phyloP scores from a whole-genome alignment of 2,329 filamentous ascomycete species.

The Aspergillus carbonarius region DNA sequence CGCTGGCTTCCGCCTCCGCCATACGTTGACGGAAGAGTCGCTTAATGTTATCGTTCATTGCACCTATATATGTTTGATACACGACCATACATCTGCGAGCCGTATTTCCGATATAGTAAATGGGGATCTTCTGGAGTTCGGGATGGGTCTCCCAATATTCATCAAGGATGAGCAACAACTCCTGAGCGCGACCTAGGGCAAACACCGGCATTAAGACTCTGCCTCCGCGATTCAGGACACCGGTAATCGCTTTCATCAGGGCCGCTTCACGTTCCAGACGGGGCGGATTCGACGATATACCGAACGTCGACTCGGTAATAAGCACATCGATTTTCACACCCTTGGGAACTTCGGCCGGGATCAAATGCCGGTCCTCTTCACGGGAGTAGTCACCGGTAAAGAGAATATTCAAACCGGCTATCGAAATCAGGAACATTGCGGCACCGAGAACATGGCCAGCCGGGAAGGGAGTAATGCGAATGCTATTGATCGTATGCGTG shows the following conservation, averaged over 20 bases:
- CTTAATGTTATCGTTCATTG: conserved; percentile 99
- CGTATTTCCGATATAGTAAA: conserved; percentile 96
- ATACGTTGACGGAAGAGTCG: conserved; percentile 89
- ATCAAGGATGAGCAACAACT: conserved; percentile 89
- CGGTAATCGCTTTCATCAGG: conserved; percentile 92
- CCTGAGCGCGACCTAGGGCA: conserved; percentile 88
- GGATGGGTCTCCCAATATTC: conserved; percentile 93
- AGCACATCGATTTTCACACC: conserved; percentile 92
- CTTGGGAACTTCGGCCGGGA: conserved; percentile 86
- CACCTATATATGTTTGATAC: conserved; percentile 95
- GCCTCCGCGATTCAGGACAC: conserved; percentile 85
- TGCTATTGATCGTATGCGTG: conserved; percentile 93
- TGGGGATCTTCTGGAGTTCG: conserved; percentile 86
- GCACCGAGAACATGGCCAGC: conserved; percentile 97
- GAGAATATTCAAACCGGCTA: conserved; percentile 92
- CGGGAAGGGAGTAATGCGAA: conserved; percentile 94
- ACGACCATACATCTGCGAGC: conserved; percentile 97
- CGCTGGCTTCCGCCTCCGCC: conserved; percentile 81
- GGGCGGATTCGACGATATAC: conserved; percentile 89
- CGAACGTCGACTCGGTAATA: conserved; percentile 97
- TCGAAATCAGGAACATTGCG: conserved; percentile 97
- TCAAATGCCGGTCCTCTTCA: conserved; percentile 91
- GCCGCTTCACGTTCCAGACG: conserved; percentile 87
- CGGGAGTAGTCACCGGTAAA: conserved; percentile 98
- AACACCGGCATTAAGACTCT: conserved; percentile 94